Base-by-base conservation (phyloP, 1,284 basidiomycete species). In the Volvariella surrecta region DNA sequence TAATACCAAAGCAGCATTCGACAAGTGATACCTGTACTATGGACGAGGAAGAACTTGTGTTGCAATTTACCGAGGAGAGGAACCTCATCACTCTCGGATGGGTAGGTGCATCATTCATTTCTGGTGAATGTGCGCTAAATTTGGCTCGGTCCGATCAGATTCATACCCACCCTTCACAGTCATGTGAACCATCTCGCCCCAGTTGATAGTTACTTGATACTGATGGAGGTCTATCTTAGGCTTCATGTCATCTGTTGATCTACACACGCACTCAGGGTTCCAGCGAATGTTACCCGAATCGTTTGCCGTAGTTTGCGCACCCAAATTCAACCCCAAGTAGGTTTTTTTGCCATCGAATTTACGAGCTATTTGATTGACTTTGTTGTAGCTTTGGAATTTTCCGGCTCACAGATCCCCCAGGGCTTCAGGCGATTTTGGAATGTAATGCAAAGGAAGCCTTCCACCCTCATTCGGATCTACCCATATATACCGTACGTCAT, bases 91-190 rank as follows among this genome's bases (percentile, higher is more conserved):
- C 88, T 4, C 73, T 95, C 39, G 91, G 90, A 46, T 94, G 90
- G 91, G 87, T 89, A 51, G 53, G 82, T 73, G 20, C 11, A 37
- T 42, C 40, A 40, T 31, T 39, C 15, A 19, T 48, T 39, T 45
- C 2, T 32, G 44, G 37, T 24, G 2, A 15, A 15, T 30, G 47
- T n/a, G 4, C 35, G 3, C 16, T 48, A 19, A 37, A 41, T 37
- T 17, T 42, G n/a, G 15, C 22, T 40, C 40, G 48, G 1, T 28
- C 43, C 18, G 3, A 34, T 10, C 54, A 91, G 88, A 93, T 93
- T 50, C 90, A 94, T 63, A 94, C 90, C 0, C 90, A 94, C 59
- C 91, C 91, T 1, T 85, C 88, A 11, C 90, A 93, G 52, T 84
- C 82, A 43, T 93, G 89, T 82, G n/a, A 35, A n/a, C 15, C 4